Percentiles rank a stretch among this genome's conserved stretches.
Evolutionary conservation across 2,329 filamentous ascomycete species (phyloP).

Genomic region (Chaetomium strumarium): DNA sequence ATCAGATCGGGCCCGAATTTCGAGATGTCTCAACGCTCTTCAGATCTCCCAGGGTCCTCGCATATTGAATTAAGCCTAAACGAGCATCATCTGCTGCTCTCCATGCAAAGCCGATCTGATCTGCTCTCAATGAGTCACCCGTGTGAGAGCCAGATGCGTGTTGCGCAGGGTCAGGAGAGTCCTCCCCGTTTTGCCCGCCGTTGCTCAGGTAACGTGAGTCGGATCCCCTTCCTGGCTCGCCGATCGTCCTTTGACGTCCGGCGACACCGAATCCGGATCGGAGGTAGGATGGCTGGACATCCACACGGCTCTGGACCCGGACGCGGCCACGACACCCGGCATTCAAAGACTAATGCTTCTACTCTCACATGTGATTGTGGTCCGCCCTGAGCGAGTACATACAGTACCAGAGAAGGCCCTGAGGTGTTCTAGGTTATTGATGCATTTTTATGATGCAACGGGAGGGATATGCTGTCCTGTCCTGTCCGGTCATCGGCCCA

Average conservation of each 20-base stretch:
- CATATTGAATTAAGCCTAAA: no score
- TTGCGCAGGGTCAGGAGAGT: neutral
- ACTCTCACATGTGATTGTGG: no score
- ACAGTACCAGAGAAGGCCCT: no score
- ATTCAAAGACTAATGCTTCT: no score
- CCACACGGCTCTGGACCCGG: no score
- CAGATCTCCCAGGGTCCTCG: no score
- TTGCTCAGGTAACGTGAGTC: constrained; percentile 6
- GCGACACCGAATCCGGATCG: no score
- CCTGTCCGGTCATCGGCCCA: constrained; percentile 2
- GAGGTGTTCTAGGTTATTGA: neutral
- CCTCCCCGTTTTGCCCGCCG: neutral
- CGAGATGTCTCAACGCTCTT: neutral
- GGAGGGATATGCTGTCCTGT: neutral
- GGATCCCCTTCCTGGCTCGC: neutral
- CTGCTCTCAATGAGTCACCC: neutral
- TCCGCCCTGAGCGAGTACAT: no score
- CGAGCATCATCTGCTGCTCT: neutral
- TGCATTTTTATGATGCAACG: neutral
- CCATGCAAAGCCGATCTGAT: neutral
- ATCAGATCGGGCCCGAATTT: neutral
- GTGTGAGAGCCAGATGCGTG: no score
- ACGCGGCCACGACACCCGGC: no score
- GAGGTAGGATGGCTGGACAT: no score
- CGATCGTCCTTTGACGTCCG: neutral